phyloP scores from a whole-genome alignment of 2,329 filamentous ascomycete species.

The Biscogniauxia sp. region DNA sequence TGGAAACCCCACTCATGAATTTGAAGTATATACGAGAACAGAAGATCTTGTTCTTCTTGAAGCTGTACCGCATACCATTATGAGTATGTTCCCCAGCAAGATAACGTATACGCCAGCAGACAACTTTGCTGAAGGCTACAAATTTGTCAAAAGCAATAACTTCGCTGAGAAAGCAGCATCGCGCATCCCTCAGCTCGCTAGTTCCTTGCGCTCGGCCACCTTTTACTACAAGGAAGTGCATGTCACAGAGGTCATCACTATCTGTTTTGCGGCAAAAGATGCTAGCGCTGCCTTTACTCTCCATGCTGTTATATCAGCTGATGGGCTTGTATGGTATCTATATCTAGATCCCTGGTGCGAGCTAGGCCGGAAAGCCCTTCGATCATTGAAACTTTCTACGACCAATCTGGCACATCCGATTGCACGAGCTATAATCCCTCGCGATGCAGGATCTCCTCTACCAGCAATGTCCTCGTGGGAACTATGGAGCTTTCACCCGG shows the following conservation, averaged over 20 bases:
- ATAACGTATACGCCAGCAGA: conserved; percentile 12
- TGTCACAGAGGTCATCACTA: conserved; percentile 21
- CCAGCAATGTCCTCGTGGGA: conserved; percentile 11
- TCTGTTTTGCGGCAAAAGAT: conserved; percentile 14
- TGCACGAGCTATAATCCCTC: conserved; percentile 11
- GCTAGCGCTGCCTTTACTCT: conserved; percentile 17
- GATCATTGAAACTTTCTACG: neutral
- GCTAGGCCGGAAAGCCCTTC: neutral
- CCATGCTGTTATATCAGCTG: conserved; percentile 13
- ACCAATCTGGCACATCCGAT: conserved; percentile 14
- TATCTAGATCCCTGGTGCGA: conserved; percentile 17
- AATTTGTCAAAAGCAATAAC: neutral
- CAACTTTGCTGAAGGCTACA: conserved; percentile 3
- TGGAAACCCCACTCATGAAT: conserved; percentile 39
- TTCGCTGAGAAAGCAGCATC: neutral
- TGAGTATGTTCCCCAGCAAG: conserved; percentile 21
- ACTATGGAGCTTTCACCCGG: conserved; percentile 14
- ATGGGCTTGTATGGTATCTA: conserved; percentile 21
- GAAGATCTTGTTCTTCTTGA: conserved; percentile 15
- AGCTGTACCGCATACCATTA: conserved; percentile 20
- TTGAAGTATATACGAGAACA: conserved; percentile 12
- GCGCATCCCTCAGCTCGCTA: conserved; percentile 6
- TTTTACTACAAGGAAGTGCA: conserved; percentile 20
- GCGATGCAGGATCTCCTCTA: neutral
- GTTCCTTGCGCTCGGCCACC: neutral